A percentile compares a stretch with the other conserved stretches of the same genome.
Evolutionary conservation across 2,329 filamentous ascomycete genomes (phyloP).

Genomic region (Fusarium beomiforme): DNA sequence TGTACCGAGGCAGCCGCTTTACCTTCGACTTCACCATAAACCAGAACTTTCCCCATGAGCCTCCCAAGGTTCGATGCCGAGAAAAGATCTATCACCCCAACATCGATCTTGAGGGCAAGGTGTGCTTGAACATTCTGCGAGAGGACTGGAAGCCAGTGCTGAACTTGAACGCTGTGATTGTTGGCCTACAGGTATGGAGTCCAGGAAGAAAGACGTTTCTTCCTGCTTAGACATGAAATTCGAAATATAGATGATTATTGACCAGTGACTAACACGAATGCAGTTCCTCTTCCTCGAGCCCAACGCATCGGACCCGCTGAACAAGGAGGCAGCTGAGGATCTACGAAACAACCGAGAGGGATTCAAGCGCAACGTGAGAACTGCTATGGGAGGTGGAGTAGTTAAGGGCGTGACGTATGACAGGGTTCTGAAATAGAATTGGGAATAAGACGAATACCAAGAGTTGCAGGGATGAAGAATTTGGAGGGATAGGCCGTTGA

Average conservation of each 20-base stretch:
- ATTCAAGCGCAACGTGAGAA: conserved; percentile 91
- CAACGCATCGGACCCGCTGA: conserved; percentile 95
- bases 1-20: conserved; percentile 89
- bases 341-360: conserved; percentile 84
- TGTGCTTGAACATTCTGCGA: conserved; percentile 95
- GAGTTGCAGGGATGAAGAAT: conserved; percentile 11
- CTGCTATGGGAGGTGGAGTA: conserved; percentile 81
- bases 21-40: conserved; percentile 92
- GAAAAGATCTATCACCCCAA: conserved; percentile 99
- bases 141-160: conserved; percentile 99
- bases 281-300: conserved; percentile 98
- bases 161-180: conserved; percentile 95
- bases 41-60: conserved; percentile 95
- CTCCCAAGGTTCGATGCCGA: conserved; percentile 94
- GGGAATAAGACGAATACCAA: neutral
- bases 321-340: conserved; percentile 97
- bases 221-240: neutral
- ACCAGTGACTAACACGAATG: conserved; percentile 31
- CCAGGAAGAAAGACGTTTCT: neutral
- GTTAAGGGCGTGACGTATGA: conserved; percentile 82
- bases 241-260: neutral
- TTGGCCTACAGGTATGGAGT: conserved; percentile 79
- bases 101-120: conserved; percentile 97
- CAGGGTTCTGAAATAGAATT: conserved; percentile 72
- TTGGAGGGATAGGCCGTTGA: conserved; percentile 1